Evolutionary conservation across 1,139 yeast species (phyloP), one percentile per base, ranked within the genome.

Genomic region (Magnusiomyces sp.): DNA sequence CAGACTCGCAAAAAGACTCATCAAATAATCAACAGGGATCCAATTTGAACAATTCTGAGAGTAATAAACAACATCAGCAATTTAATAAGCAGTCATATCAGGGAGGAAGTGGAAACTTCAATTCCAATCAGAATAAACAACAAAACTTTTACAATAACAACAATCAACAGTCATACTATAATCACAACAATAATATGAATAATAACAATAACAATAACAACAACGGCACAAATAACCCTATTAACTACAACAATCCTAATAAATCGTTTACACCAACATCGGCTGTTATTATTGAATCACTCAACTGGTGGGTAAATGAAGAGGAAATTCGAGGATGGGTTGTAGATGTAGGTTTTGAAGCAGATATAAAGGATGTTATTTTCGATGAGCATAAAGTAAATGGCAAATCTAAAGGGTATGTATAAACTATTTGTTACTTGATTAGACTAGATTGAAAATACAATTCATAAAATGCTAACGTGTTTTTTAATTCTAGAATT

Each of bases 301-400:
- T 64, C 27, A 61, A 62, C 43, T 64, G 68, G 68, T 63, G 65
- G 66, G 58, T 59, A 5, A 59, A 56, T 11, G 68, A 64, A 47
- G 68, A 64, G 45, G 65, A 63, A n/a, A 61, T 64, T 10, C 57
- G 68, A 11, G 64, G 62, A 2, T 62, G 63, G 58, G 62, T 59
- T 0, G 65, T 58, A 9, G 61, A 56, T 32, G 58, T 60, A 9
- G 55, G 52, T 10, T 48, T 46, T 10, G 67, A 63, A 40, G 52
- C 51, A 7, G 55, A 55, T 19, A 46, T 65, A 13, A 56, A 55
- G 42, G 53, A 50, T 13, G 59, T 64, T 1, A 55, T 63, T 2
- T 64, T 64, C 49, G 64, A 63, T 45, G 68, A 64, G 38, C 62
- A 63, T 49, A 64, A 63, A 50, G 60, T 63, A 23, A 64, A 64